These are phyloP conservation scores for Candida awuae DNA, from an alignment of 805 yeast genomes.

Conservation along the genomic window DNA sequence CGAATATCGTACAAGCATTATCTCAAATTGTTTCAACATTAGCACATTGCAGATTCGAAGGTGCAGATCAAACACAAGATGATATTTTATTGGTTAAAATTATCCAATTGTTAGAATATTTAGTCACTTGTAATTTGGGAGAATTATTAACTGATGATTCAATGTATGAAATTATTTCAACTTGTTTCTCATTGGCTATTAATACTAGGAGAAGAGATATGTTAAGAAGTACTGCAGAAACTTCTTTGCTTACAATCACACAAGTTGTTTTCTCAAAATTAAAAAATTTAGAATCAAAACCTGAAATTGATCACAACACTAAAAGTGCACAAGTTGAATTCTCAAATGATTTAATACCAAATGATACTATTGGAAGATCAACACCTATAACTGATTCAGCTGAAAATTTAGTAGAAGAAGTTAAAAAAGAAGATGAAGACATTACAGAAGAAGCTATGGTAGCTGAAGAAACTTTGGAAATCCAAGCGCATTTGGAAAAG, in stretches of 20 bases:
- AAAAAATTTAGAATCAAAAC: constrained; percentile 37
- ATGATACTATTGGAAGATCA: constrained; percentile 48
- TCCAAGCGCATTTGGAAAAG: not conserved
- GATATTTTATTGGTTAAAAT: constrained; percentile 86
- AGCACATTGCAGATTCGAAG: constrained; percentile 93
- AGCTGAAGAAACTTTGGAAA: not conserved
- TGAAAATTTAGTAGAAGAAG: not conserved
- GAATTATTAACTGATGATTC: constrained; percentile 69
- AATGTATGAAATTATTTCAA: constrained; percentile 81
- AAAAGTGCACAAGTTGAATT: constrained; percentile 22
- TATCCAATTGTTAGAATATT: constrained; percentile 58
- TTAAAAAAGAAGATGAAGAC: constrained; percentile 4
- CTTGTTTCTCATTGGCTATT: constrained; percentile 85
- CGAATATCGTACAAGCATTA: constrained; percentile 48
- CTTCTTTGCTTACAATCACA: constrained; percentile 65
- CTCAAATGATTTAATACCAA: constrained; percentile 35
- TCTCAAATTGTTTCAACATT: constrained; percentile 65
- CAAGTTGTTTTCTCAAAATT: constrained; percentile 58
- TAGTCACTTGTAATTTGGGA: constrained; percentile 60
- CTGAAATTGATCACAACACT: constrained; percentile 24
- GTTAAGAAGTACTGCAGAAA: constrained; percentile 80
- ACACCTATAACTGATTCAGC: not conserved
- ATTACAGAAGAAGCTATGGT: not conserved
- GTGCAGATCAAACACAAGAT: constrained; percentile 85
- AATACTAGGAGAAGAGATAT: constrained; percentile 89